Conservation (phyloP, 345 rosid genomes). For the Sonneratia caseolaris region DNA sequence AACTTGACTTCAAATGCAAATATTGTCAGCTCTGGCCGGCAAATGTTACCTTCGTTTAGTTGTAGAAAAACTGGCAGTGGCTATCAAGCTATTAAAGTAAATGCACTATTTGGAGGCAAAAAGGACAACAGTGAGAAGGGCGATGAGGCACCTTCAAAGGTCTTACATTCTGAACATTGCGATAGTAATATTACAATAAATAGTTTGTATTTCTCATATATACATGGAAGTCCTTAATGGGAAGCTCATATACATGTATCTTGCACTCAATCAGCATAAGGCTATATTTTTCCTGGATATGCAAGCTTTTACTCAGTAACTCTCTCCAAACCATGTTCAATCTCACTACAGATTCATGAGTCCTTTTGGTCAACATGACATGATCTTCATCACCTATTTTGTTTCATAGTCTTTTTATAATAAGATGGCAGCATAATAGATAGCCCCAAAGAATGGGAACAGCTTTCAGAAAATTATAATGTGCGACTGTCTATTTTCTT, state of each 20-base stretch:
- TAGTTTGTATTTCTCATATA: too few species aligned
- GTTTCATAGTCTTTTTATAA: too few species aligned
- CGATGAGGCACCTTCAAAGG: slow-evolving; percentile 64
- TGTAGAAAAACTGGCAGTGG: slow-evolving; percentile 14
- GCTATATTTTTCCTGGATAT: too few species aligned
- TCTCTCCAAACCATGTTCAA: too few species aligned
- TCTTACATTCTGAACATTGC: slow-evolving; percentile 7
- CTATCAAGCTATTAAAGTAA: slow-evolving; percentile 33
- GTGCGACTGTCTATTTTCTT: too few species aligned
- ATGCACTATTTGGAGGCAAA: slow-evolving; percentile 72
- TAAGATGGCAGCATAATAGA: too few species aligned
- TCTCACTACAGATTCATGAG: too few species aligned
- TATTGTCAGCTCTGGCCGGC: slow-evolving; percentile 25
- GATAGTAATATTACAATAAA: background rate
- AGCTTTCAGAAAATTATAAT: too few species aligned
- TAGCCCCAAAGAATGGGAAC: too few species aligned
- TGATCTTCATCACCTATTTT: too few species aligned
- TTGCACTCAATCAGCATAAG: background rate
- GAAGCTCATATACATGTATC: background rate
- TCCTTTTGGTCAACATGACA: too few species aligned
- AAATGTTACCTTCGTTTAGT: slow-evolving; percentile 21
- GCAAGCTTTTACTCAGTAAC: too few species aligned
- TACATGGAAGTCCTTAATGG: background rate
- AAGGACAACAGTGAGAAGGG: slow-evolving; percentile 49
- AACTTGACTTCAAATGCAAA: slow-evolving; percentile 26